Evolutionary conservation across 2,329 filamentous ascomycete genomes (phyloP), one percentile per base, ranked within the genome.

Genomic region (Ophiostoma angusticollis): DNA sequence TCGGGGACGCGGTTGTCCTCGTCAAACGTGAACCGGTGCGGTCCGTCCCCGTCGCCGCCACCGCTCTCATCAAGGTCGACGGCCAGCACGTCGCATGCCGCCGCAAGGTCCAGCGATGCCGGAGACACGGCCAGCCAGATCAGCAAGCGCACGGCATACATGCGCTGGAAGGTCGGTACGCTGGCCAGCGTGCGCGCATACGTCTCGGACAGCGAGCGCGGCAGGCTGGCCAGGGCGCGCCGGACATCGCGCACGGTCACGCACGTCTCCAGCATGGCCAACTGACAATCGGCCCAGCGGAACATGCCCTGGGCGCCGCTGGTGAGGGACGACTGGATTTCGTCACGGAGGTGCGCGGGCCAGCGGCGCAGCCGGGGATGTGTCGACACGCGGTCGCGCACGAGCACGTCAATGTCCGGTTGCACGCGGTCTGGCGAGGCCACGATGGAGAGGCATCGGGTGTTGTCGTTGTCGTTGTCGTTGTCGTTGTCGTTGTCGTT

Each of bases 211-310:
- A 37, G 18, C 19, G 35, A 23, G 2, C 5, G 4, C 3, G 35
- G 35, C 6, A 37, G 24, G 2, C 25, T n/a, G 6, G 17, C 8
- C 3, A 37, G 27, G 6, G 35, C 35, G 2, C 17, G 25, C 1
- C 17, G 25, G 5, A 30, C 25, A 23, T 30, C 17, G 6, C 18
- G 16, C 7, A 30, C 17, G 11, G 35, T 37, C 3, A 30, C 19
- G 13, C 35, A 37, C 16, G 30, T 37, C 18, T 30, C 25, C 35
- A 37, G 19, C 25, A 37, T 30, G 27, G 18, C 21, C 12, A 37
- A 18, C 18, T 37, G 35, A 27, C 35, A 37, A 11, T 30, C 35
- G 1, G 23, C 35, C 27, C 25, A 30, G 18, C 35, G 35, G 31
- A 37, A 30, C 35, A 37, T 37, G 27, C 35, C 35, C 13, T 17